Conservation (phyloP, 1,139 yeast genomes). For the Yamadazyma sp. region DNA sequence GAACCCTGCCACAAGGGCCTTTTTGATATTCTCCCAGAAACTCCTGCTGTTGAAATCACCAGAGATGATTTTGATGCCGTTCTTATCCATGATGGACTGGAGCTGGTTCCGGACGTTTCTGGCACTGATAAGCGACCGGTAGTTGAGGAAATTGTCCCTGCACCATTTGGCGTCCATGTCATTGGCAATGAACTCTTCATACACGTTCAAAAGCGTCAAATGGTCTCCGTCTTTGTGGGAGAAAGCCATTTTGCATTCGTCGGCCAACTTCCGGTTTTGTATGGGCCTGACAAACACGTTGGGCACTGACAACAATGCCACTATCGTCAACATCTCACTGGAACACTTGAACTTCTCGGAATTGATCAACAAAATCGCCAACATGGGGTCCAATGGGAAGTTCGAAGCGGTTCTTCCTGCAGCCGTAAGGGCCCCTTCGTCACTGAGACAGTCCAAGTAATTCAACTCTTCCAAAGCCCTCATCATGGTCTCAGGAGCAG, state of each 20-base stretch:
- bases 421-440: constrained; percentile 87
- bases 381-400: constrained; percentile 94
- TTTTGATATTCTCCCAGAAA: constrained; percentile 74
- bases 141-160: constrained; percentile 81
- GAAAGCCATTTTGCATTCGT: constrained; percentile 82
- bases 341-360: constrained; percentile 85
- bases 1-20: constrained; percentile 89
- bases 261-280: constrained; percentile 85
- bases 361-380: constrained; percentile 89
- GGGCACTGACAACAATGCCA: constrained; percentile 90
- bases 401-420: constrained; percentile 88
- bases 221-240: constrained; percentile 97
- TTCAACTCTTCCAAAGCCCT: constrained; percentile 94
- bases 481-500: constrained; percentile 99
- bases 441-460: constrained; percentile 84
- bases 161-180: constrained; percentile 89
- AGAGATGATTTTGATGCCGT: constrained; percentile 71
- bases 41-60: constrained; percentile 68
- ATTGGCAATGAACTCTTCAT: constrained; percentile 64
- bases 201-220: constrained; percentile 84
- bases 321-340: constrained; percentile 83
- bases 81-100: constrained; percentile 76
- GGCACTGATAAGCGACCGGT: constrained; percentile 80
- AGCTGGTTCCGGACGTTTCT: constrained; percentile 84
- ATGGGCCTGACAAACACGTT: constrained; percentile 93